phyloP scores from a whole-genome alignment of 345 rosid species.

The Schrenkiella parvula region DNA sequence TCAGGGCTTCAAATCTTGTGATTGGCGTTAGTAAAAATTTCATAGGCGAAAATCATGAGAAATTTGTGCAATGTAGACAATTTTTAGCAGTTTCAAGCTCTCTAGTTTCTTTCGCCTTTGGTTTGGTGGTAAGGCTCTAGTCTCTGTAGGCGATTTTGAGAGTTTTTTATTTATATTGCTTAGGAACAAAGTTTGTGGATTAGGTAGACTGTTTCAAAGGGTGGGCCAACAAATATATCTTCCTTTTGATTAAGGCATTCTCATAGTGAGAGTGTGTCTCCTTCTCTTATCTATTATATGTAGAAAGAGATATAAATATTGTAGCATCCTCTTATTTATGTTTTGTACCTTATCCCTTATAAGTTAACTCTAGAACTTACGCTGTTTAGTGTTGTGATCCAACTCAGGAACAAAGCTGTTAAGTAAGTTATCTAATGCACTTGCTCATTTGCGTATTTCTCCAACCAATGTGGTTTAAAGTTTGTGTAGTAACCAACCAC shows the following conservation, averaged over 20 bases:
- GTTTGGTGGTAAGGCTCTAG: slow-evolving; percentile 24
- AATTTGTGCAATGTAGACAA: not conserved
- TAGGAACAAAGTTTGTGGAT: slow-evolving; percentile 29
- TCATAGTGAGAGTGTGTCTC: not conserved
- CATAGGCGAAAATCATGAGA: not conserved
- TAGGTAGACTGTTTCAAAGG: slow-evolving; percentile 30
- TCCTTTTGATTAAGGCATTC: slow-evolving; percentile 5
- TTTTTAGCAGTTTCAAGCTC: not conserved
- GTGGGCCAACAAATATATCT: slow-evolving; percentile 34
- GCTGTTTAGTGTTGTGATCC: too few species aligned
- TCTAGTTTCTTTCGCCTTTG: slow-evolving; percentile 2
- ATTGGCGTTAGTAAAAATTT: not conserved
- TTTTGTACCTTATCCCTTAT: not conserved
- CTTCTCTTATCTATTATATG: not conserved
- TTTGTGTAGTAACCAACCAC: too few species aligned
- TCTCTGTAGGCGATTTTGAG: not conserved
- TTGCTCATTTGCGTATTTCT: not conserved
- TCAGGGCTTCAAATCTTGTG: not conserved
- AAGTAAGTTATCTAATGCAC: not conserved
- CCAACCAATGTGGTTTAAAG: not conserved
- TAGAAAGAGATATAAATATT: not conserved
- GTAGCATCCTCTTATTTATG: not conserved
- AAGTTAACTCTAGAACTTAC: too few species aligned
- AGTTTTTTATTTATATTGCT: not conserved
- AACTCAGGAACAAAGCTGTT: too few species aligned